Evolutionary conservation across 2,329 filamentous ascomycete species (phyloP).

Genomic region (Phialophora chinensis): DNA sequence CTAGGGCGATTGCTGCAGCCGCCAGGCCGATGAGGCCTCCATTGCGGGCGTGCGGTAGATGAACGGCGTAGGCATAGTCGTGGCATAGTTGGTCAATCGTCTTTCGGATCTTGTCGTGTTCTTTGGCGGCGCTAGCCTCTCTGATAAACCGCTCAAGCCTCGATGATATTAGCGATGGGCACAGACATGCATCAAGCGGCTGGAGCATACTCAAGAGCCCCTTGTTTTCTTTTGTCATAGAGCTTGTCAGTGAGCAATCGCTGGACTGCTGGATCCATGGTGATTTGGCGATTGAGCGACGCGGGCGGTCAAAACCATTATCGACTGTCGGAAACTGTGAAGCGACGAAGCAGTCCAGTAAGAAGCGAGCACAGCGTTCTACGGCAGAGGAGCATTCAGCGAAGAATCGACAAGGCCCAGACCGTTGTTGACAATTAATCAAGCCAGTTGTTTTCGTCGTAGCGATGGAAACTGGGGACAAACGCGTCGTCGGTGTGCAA

Average conservation of each 20-base stretch:
- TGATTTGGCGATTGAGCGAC: slow-evolving; percentile 23
- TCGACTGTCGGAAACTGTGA: slow-evolving; percentile 9
- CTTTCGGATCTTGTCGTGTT: slow-evolving; percentile 79
- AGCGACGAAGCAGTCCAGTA: slow-evolving; percentile 1
- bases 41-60: slow-evolving; percentile 95
- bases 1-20: slow-evolving; percentile 92
- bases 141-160: slow-evolving; percentile 91
- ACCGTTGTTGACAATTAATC: neutral
- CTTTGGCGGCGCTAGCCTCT: slow-evolving; percentile 75
- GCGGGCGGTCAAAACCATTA: slow-evolving; percentile 27
- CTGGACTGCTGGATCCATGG: slow-evolving; percentile 88
- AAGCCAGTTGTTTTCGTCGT: neutral
- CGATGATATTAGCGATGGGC: slow-evolving; percentile 27
- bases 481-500: slow-evolving; percentile 1
- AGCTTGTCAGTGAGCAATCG: slow-evolving; percentile 96
- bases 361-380: neutral
- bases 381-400: neutral
- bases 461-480: neutral
- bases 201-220: slow-evolving; percentile 79
- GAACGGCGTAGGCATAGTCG: slow-evolving; percentile 95
- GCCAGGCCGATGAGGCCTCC: slow-evolving; percentile 94
- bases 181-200: slow-evolving; percentile 10
- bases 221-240: slow-evolving; percentile 96
- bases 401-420: neutral
- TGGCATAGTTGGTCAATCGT: slow-evolving; percentile 97